Conservation (phyloP, 306 rosid genomes). For the Leucaena leucocephala region DNA sequence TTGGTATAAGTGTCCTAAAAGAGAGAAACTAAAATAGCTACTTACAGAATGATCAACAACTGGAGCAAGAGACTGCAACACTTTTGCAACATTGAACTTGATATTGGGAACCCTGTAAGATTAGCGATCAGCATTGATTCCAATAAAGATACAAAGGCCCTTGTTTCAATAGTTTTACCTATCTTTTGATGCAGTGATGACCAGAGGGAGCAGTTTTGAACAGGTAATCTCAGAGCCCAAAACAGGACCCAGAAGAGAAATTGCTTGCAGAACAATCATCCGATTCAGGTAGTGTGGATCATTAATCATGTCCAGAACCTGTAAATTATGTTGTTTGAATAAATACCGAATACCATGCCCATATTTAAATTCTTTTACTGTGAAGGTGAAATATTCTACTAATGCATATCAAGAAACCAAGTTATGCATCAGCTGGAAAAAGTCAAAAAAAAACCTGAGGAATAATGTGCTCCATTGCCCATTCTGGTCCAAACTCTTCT, state of each 20-base stretch:
- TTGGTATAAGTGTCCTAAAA: background rate
- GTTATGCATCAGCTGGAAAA: slow-evolving; percentile 6
- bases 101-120: slow-evolving; percentile 88
- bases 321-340: slow-evolving; percentile 32
- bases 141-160: slow-evolving; percentile 26
- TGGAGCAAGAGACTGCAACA: slow-evolving; percentile 90
- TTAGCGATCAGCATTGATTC: slow-evolving; percentile 36
- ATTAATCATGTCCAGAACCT: slow-evolving; percentile 89
- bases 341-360: background rate
- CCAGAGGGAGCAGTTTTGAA: slow-evolving; percentile 83
- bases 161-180: slow-evolving; percentile 56
- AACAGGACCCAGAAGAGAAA: slow-evolving; percentile 89
- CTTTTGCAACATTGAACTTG: slow-evolving; percentile 97
- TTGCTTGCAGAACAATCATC: slow-evolving; percentile 86
- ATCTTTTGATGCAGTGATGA: slow-evolving; percentile 79
- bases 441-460: slow-evolving; percentile 62
- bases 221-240: slow-evolving; percentile 89
- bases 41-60: slow-evolving; percentile 89
- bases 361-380: slow-evolving; percentile 31
- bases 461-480: slow-evolving; percentile 97
- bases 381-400: slow-evolving; percentile 22
- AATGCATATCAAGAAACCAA: slow-evolving; percentile 27
- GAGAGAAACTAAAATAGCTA: slow-evolving; percentile 37
- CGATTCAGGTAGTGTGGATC: slow-evolving; percentile 93
- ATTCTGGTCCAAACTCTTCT: slow-evolving; percentile 97